A percentile compares a stretch with the other conserved stretches of the same genome.
These are phyloP conservation scores for Mycena olivaceomarginata DNA, from an alignment of 768 basidiomycete genomes.

Conservation along the genomic window DNA sequence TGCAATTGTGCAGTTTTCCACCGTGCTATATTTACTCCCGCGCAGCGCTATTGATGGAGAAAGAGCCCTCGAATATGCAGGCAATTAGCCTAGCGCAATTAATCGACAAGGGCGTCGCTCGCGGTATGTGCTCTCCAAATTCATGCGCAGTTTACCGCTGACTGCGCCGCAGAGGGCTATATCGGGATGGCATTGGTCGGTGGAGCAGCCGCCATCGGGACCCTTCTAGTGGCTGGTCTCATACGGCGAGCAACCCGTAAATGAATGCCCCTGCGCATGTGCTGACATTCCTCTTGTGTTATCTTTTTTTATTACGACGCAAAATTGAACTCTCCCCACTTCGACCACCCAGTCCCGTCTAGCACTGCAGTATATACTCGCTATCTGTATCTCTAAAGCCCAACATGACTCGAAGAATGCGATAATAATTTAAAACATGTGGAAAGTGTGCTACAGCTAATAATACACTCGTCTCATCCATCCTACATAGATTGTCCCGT, in stretches of 20 bases:
- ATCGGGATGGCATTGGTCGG: constrained; percentile 98
- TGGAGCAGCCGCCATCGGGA: constrained; percentile 90
- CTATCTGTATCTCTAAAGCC: constrained; percentile 36
- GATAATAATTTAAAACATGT: constrained; percentile 37
- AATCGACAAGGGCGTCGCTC: constrained; percentile 90
- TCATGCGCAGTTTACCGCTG: constrained; percentile 2
- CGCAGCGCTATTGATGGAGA: constrained; percentile 88
- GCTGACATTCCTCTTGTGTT: constrained; percentile 39
- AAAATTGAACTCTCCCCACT: constrained; percentile 40
- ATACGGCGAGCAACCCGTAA: constrained; percentile 88
- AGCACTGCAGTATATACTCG: constrained; percentile 23
- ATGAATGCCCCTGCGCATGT: constrained; percentile 53
- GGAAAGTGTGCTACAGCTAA: constrained; percentile 15
- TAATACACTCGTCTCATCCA: constrained; percentile 38
- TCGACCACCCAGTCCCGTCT: constrained; percentile 36
- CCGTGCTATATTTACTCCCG: constrained; percentile 16
- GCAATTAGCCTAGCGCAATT: constrained; percentile 90
- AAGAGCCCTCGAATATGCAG: constrained; percentile 96
- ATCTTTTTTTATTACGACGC: constrained; percentile 16
- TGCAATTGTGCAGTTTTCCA: constrained; percentile 16
- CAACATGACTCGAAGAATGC: constrained; percentile 37
- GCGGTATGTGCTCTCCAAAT: constrained; percentile 69
- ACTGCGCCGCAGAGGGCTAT: constrained; percentile 86
- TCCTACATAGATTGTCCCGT: constrained; percentile 33
- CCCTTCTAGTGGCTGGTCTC: constrained; percentile 82